Evolutionary conservation across 208 protist genomes (phyloP).

Genomic region (Acanthamoeba royreba): DNA sequence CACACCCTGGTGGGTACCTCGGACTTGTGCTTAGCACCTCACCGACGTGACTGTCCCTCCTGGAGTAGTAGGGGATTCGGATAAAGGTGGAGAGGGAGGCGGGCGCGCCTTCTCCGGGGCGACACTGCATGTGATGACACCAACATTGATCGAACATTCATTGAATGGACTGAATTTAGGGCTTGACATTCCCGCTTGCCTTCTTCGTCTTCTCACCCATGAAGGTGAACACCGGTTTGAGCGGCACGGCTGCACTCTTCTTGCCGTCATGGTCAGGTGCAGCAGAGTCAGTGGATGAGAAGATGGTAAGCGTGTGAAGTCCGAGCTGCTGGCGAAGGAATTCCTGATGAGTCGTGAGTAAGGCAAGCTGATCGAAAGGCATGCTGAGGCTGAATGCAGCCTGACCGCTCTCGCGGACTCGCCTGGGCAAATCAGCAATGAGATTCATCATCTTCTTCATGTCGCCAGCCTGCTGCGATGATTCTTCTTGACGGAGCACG

Average conservation of each 20-base stretch:
- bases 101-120: no score
- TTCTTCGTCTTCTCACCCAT: constrained; percentile 17
- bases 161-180: no score
- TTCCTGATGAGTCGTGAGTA: constrained; percentile 22
- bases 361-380: constrained; percentile 30
- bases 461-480: constrained; percentile 82
- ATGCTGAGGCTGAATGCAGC: constrained; percentile 2
- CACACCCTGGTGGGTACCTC: no score
- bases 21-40: no score
- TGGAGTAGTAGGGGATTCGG: no score
- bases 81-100: no score
- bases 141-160: no score
- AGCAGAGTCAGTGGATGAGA: neutral
- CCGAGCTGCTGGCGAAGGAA: neutral
- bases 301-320: neutral
- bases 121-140: no score
- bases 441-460: constrained; percentile 89
- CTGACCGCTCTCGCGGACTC: neutral
- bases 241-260: neutral
- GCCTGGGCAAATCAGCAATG: constrained; percentile 61
- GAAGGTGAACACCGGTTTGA: constrained; percentile 39
- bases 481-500: constrained; percentile 66
- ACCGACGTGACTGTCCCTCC: no score
- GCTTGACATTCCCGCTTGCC: no score
- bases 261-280: constrained; percentile 18